Percentiles rank a stretch among this genome's conserved stretches.
phyloP scores from a whole-genome alignment of 1,139 yeast genomes.

The Debaryomyces udenii region DNA sequence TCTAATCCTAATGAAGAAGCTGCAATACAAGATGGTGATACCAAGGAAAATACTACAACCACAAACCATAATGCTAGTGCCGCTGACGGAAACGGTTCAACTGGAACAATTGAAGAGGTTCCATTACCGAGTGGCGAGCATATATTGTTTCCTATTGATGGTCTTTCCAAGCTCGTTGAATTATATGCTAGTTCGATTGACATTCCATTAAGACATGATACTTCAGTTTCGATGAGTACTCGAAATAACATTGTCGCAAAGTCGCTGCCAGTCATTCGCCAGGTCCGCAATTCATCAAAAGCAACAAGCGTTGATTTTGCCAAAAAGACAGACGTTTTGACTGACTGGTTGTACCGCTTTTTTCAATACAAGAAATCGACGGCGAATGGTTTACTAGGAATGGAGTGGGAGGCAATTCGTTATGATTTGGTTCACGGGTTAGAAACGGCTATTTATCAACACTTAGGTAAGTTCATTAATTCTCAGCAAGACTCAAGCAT shows the following conservation, averaged over 20 bases:
- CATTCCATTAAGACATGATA: constrained; percentile 16
- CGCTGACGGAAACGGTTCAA: not conserved
- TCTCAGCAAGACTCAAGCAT: constrained; percentile 5
- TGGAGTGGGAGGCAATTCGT: constrained; percentile 52
- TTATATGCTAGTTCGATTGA: constrained; percentile 14
- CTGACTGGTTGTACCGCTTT: constrained; percentile 38
- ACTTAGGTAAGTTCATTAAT: constrained; percentile 29
- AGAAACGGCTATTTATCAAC: constrained; percentile 38
- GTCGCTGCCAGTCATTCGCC: constrained; percentile 35
- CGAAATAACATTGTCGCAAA: constrained; percentile 26
- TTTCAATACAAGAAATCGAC: constrained; percentile 44
- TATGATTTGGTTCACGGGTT: constrained; percentile 43
- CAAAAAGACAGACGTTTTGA: constrained; percentile 30
- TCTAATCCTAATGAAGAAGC: constrained; percentile 1
- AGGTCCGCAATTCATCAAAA: constrained; percentile 33
- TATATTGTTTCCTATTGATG: constrained; percentile 27
- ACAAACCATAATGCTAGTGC: not conserved
- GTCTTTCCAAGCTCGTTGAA: constrained; percentile 18
- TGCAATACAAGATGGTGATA: not conserved
- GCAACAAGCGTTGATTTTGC: constrained; percentile 35
- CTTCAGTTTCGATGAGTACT: constrained; percentile 23
- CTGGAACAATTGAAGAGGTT: constrained; percentile 1
- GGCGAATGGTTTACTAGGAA: constrained; percentile 42
- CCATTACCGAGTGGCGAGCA: constrained; percentile 12
- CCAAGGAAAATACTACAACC: not conserved